Evolutionary conservation across 345 rosid species (phyloP), one percentile per base, ranked within the genome.

Genomic region (Luvunga scandens): DNA sequence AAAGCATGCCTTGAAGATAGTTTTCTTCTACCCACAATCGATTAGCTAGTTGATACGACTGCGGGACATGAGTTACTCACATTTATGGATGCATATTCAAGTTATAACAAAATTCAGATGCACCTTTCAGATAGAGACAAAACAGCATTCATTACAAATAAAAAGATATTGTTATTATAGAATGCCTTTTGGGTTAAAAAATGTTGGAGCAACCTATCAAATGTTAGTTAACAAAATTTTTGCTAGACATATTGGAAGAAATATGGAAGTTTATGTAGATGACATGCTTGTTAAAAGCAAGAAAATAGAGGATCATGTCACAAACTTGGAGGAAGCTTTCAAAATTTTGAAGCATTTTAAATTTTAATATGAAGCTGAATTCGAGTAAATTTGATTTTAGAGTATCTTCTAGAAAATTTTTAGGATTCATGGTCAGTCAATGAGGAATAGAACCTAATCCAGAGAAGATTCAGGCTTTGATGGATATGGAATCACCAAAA

Each of bases 171-270:
- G 4, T 12, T 42, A 42, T 4, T 10, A 42, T 42, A 16, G 12
- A 42, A 3, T 42, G 50, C 1, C 4, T 42, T 42, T 42, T 10
- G 16, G 50, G 9, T 7, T 56, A 56, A 56, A 18, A 19, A 56
- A 56, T 5, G 1, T 2, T 56, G 1, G 7, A 56, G 10, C 60
- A 19, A 56, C 24, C 8, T 56, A 56, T 56, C 10, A 56, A 6
- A 18, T 8, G 6, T 1, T 56, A 7, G 60, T 56, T 0, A 22
- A 56, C 1, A 22, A 56, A 18, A 56, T 56, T 5, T 42, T 42
- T 12, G 0, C 3, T 42, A 0, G 50, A 1, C 4, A 42, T 0
- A 12, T 0, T 42, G 0, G 4, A 10, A 42, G 4, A 12, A 42
- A 42, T 42, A 42, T 3, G 4, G 16, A 42, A 12, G 16, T 12